Evolutionary conservation across 345 rosid species (phyloP), one percentile per base, ranked within the genome.

Genomic region (Syzygium grande): DNA sequence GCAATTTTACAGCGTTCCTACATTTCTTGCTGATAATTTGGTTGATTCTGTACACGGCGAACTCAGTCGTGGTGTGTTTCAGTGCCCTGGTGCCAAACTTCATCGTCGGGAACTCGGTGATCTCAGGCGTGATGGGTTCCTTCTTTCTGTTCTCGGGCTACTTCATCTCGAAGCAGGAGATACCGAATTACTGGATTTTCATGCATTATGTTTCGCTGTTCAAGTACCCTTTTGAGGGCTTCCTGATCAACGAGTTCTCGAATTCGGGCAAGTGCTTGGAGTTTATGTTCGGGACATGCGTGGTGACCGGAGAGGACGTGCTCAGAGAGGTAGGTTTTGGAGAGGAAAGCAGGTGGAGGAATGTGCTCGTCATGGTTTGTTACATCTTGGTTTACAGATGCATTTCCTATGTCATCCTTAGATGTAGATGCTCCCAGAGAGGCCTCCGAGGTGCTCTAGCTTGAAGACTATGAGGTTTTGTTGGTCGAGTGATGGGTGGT

Each of bases 201-300:
- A 96, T 98, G 98, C 98, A 98, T 88, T 98, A 96, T 86, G 89
- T 96, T 38, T 96, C 99, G 5, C 87, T 98, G 87, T 98, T 98
- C 86, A 98, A 98, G 97, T 98, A 98, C 88, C 99, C 99, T 6
- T 98, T 97, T 80, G 99, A 98, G 93, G 97, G 96, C 49, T 95
- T 97, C 86, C 91, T 98, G 90, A 95, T 97, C 51, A 97, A 96
- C 54, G 99, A 97, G 92, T 97, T 97, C 94, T 94, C 99, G 12
- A 89, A 88, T 43, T 94, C 97, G 43, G 94, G 91, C 46, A 95
- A 95, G 91, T 97, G 99, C 91, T 90, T 96, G 86, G 93, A 95
- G 92, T 90, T 91, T 87, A 92, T 94, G 88, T 85, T 95, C 16
- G 99, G 98, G 68, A 88, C 89, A 29, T 97, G 99, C 88, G 63